Conservation (phyloP, 495 filamentous ascomycete genomes). For the Evernia prunastri region DNA sequence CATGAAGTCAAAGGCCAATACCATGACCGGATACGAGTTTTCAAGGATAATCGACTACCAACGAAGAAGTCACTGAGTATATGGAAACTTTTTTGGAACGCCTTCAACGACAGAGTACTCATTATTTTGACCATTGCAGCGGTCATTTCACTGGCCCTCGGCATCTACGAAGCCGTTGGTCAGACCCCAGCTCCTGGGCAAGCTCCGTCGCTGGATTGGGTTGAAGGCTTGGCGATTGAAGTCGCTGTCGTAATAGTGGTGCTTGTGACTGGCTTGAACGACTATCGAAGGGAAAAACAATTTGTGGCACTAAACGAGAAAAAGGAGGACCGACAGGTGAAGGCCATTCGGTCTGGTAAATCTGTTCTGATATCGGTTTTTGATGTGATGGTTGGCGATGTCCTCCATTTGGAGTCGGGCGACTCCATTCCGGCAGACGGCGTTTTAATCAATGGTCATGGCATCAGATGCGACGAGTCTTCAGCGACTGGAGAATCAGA, state of each 20-base stretch:
- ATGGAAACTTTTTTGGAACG: conserved; percentile 71
- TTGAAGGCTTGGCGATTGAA: conserved; percentile 74
- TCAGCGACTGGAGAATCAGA: conserved; percentile 66
- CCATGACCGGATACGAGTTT: conserved; percentile 63
- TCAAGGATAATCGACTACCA: conserved; percentile 66
- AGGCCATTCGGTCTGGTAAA: conserved; percentile 69
- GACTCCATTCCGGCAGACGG: conserved; percentile 62
- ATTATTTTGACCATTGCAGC: conserved; percentile 70
- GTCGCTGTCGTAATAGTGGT: conserved; percentile 72
- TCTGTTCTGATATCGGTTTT: conserved; percentile 63
- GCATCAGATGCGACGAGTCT: conserved; percentile 62
- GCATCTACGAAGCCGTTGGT: conserved; percentile 57
- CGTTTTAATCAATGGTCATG: conserved; percentile 55
- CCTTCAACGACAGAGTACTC: conserved; percentile 81
- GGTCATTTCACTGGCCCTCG: conserved; percentile 62
- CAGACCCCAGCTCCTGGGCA: conserved; percentile 32
- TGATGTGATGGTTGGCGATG: conserved; percentile 66
- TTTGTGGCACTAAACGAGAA: conserved; percentile 70
- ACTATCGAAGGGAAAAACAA: conserved; percentile 73
- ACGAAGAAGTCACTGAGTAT: conserved; percentile 67
- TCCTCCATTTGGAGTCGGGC: conserved; percentile 67
- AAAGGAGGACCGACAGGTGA: conserved; percentile 75
- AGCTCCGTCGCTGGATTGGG: conserved; percentile 59
- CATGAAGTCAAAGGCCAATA: conserved; percentile 37
- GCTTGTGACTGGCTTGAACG: conserved; percentile 65